These are phyloP conservation scores for Zymoseptoria brevis DNA, from an alignment of 2,329 filamentous ascomycete genomes.

Conservation along the genomic window DNA sequence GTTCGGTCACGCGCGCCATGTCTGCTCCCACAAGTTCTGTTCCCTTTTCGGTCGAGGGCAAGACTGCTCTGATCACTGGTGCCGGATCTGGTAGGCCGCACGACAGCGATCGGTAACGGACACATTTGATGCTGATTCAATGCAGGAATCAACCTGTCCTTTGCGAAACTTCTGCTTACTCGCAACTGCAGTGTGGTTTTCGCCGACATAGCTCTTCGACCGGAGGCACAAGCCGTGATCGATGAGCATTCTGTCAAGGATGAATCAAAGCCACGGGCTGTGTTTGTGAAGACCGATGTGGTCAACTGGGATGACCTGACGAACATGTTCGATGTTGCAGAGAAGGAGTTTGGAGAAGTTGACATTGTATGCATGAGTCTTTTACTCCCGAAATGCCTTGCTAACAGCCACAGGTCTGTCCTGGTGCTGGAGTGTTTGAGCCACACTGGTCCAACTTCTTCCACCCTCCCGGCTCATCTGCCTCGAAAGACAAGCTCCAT, in stretches of 20 bases:
- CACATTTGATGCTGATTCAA: too few species aligned
- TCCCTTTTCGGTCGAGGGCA: slow-evolving; percentile 36
- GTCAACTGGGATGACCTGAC: slow-evolving; percentile 43
- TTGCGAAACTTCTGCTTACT: slow-evolving; percentile 38
- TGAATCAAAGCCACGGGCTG: slow-evolving; percentile 28
- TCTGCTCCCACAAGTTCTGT: slow-evolving; percentile 13
- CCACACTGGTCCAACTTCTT: slow-evolving; percentile 43
- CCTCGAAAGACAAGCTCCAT: slow-evolving; percentile 29
- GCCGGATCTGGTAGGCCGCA: slow-evolving; percentile 34
- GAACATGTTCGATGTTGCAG: slow-evolving; percentile 42
- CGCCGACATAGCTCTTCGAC: slow-evolving; percentile 40
- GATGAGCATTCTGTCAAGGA: slow-evolving; percentile 26
- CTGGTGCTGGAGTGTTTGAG: slow-evolving; percentile 44
- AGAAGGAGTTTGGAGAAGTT: slow-evolving; percentile 39
- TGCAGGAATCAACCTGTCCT: slow-evolving; percentile 42
- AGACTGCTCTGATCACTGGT: slow-evolving; percentile 43
- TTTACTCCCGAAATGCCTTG: slow-evolving; percentile 31
- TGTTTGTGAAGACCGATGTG: slow-evolving; percentile 42
- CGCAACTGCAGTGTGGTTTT: slow-evolving; percentile 42
- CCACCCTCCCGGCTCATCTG: slow-evolving; percentile 36
- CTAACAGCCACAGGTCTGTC: slow-evolving; percentile 33
- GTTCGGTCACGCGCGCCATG: too few species aligned
- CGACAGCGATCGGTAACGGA: background rate
- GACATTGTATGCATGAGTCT: slow-evolving; percentile 36
- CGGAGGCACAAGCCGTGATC: slow-evolving; percentile 39